Percentiles rank a stretch among this genome's conserved stretches.
Evolutionary conservation across 257 asterid genomes (phyloP).

Genomic region (Catharanthus roseus): DNA sequence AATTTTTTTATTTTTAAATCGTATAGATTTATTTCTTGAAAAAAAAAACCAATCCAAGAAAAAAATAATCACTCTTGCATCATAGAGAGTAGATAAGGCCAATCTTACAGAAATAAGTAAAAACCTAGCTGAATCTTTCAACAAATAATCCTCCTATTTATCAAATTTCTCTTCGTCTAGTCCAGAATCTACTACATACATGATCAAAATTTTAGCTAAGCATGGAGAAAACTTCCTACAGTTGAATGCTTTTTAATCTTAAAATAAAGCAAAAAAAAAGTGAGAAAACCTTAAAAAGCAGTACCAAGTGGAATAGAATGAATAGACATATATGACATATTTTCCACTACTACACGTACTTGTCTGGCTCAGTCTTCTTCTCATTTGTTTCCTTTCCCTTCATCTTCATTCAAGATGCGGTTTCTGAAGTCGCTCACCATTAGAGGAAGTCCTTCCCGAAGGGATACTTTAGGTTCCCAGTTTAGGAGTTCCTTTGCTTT

Average conservation of each 20-base stretch:
- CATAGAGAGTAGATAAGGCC: too few species aligned
- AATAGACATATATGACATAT: constrained; percentile 6
- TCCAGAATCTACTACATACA: neutral
- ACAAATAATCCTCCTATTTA: neutral
- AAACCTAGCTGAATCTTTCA: too few species aligned
- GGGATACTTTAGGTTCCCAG: constrained; percentile 91
- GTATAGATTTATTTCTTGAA: too few species aligned
- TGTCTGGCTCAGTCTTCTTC: neutral
- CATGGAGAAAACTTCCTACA: constrained; percentile 1
- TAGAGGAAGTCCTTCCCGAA: constrained; percentile 78
- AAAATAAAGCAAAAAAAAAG: neutral
- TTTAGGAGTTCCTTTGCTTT: constrained; percentile 88
- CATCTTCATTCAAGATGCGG: constrained; percentile 96
- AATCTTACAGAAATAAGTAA: too few species aligned
- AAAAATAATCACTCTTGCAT: too few species aligned
- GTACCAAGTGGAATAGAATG: neutral
- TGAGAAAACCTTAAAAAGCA: neutral
- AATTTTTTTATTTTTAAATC: too few species aligned
- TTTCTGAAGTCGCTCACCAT: constrained; percentile 85
- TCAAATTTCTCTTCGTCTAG: neutral
- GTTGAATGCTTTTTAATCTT: too few species aligned
- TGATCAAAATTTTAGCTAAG: constrained; percentile 9
- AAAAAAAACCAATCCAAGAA: too few species aligned
- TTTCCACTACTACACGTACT: constrained; percentile 22
- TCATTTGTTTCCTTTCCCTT: constrained; percentile 68